Evolutionary conservation across 1,284 basidiomycete genomes (phyloP).

Genomic region (Cryptococcus sp.): DNA sequence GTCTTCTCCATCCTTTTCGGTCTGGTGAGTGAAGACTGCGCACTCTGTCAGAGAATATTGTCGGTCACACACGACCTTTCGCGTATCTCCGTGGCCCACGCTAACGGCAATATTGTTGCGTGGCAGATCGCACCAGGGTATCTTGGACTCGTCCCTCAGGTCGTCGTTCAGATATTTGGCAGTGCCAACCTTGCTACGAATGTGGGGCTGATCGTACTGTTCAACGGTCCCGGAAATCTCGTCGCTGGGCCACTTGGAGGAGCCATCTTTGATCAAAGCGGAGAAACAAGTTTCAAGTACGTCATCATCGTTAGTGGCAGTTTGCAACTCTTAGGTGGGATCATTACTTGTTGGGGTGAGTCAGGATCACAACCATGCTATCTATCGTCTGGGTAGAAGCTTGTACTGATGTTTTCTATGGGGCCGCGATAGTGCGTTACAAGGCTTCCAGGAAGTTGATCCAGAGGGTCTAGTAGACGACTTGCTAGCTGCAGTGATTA

Average conservation of each 20-base stretch:
- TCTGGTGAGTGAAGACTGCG: constrained; percentile 15
- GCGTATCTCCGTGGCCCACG: no score
- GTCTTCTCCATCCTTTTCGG: constrained; percentile 32
- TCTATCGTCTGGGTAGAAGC: background rate
- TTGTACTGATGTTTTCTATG: background rate
- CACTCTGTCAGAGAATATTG: no score
- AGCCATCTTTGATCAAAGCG: constrained; percentile 25
- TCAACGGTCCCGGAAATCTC: constrained; percentile 28
- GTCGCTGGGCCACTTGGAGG: constrained; percentile 27
- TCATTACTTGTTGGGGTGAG: constrained; percentile 27
- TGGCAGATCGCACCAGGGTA: constrained; percentile 33
- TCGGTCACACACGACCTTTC: no score
- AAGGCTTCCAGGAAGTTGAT: background rate
- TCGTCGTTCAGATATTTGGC: constrained; percentile 39
- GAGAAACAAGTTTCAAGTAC: constrained; percentile 26
- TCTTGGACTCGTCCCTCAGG: constrained; percentile 37
- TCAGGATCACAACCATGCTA: background rate
- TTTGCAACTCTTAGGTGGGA: constrained; percentile 23
- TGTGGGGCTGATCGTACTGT: constrained; percentile 28
- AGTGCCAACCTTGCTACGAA: constrained; percentile 38
- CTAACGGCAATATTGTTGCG: background rate
- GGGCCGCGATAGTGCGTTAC: background rate
- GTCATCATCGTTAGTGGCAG: constrained; percentile 26
- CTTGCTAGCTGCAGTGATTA: no score
- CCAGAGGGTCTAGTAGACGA: background rate